A percentile compares a stretch with the other conserved stretches of the same genome.
phyloP scores from a whole-genome alignment of 2,329 filamentous ascomycete genomes.

The Torrubiellomyces zombiae region DNA sequence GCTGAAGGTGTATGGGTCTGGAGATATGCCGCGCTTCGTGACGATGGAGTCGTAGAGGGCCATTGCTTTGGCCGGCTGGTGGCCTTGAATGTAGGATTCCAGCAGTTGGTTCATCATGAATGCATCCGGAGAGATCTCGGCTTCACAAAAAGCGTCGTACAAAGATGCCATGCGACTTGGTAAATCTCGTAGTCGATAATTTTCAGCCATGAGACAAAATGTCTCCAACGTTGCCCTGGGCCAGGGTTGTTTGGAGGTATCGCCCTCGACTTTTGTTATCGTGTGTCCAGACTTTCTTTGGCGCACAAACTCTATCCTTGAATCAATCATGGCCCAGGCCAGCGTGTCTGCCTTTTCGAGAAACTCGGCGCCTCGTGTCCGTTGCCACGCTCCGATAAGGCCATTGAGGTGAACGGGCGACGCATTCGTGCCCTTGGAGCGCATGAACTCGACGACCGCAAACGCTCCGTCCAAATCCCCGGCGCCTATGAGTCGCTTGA shows the following conservation, averaged over 20 bases:
- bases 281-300: slow-evolving; percentile 16
- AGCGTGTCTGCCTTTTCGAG: slow-evolving; percentile 47
- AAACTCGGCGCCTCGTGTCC: slow-evolving; percentile 37
- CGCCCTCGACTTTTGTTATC: slow-evolving; percentile 1
- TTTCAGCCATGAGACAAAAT: slow-evolving; percentile 56
- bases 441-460: slow-evolving; percentile 62
- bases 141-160: slow-evolving; percentile 42
- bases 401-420: slow-evolving; percentile 68
- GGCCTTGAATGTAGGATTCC: slow-evolving; percentile 45
- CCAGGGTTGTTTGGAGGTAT: slow-evolving; percentile 9
- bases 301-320: slow-evolving; percentile 47
- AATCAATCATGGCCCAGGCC: slow-evolving; percentile 62
- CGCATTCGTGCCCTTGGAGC: slow-evolving; percentile 47
- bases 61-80: slow-evolving; percentile 36
- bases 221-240: slow-evolving; percentile 59
- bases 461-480: slow-evolving; percentile 54
- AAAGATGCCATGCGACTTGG: slow-evolving; percentile 41
- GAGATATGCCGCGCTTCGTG: slow-evolving; percentile 28
- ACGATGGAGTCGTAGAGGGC: slow-evolving; percentile 39
- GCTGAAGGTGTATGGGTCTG: slow-evolving; percentile 53
- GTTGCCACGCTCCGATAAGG: slow-evolving; percentile 62
- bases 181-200: slow-evolving; percentile 48
- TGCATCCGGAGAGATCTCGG: slow-evolving; percentile 50
- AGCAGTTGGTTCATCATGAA: slow-evolving; percentile 71
- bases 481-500: slow-evolving; percentile 64